Evolutionary conservation across 106 monocot species (phyloP).

Genomic region (Cymbidium sinense): DNA sequence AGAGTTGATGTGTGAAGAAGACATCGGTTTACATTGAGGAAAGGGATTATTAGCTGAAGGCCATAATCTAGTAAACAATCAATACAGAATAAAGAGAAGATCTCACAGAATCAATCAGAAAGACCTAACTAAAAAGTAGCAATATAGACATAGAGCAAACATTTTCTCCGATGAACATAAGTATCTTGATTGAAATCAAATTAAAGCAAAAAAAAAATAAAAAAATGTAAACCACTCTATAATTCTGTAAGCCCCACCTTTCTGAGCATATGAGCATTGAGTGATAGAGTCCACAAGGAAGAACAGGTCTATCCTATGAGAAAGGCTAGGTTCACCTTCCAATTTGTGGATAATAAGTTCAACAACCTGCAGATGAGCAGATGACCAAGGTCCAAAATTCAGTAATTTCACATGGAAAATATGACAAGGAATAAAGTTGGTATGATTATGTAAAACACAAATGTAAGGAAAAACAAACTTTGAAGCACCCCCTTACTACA

Average conservation of each 20-base stretch:
- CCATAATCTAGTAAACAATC: background rate
- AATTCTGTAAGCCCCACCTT: conserved; percentile 38
- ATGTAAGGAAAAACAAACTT: background rate
- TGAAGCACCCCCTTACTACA: conserved; percentile 2
- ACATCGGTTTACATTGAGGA: background rate
- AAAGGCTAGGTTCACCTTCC: conserved; percentile 72
- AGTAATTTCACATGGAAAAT: conserved; percentile 3
- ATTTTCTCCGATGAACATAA: background rate
- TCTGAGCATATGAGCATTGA: conserved; percentile 75
- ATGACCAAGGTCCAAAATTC: background rate
- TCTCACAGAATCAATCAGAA: background rate
- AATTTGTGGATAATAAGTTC: conserved; percentile 78
- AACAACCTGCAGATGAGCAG: conserved; percentile 51
- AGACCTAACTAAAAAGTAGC: background rate
- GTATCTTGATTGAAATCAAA: background rate
- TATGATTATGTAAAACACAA: background rate
- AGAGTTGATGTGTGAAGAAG: background rate
- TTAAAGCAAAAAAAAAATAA: background rate
- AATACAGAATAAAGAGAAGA: background rate
- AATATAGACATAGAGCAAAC: background rate
- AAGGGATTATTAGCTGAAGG: background rate
- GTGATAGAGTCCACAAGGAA: conserved; percentile 96
- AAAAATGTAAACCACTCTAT: background rate
- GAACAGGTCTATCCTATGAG: conserved; percentile 80
- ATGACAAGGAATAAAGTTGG: background rate